A percentile compares a stretch with the other conserved stretches of the same genome.
phyloP scores from a whole-genome alignment of 495 filamentous ascomycete species.

The Margaritispora aquatica region DNA sequence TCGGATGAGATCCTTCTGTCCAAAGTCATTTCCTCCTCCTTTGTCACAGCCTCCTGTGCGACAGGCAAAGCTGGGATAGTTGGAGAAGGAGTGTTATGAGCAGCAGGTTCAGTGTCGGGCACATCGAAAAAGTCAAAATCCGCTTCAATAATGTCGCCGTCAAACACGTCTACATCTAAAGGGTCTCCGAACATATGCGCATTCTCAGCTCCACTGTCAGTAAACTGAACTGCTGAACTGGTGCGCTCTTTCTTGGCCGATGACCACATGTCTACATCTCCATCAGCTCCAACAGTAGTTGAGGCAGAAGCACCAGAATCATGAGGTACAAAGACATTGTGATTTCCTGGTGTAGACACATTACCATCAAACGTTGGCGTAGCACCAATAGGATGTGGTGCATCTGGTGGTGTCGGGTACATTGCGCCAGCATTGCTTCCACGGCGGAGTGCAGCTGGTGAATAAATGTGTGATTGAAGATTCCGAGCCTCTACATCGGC shows the following conservation, averaged over 20 bases:
- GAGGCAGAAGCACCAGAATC: constrained; percentile 17
- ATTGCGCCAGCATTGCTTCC: constrained; percentile 56
- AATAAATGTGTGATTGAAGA: constrained; percentile 29
- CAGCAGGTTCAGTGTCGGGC: constrained; percentile 13
- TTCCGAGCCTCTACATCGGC: constrained; percentile 31
- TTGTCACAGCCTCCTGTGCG: background rate
- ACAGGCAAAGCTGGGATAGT: background rate
- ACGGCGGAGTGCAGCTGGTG: constrained; percentile 39
- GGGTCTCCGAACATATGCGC: constrained; percentile 56
- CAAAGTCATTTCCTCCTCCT: background rate
- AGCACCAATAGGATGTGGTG: constrained; percentile 39
- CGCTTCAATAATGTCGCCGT: constrained; percentile 76
- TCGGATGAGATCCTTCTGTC: background rate
- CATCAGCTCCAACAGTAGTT: constrained; percentile 10
- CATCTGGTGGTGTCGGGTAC: constrained; percentile 87
- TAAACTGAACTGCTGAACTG: constrained; percentile 37
- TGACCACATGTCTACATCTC: constrained; percentile 23
- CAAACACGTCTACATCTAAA: constrained; percentile 70
- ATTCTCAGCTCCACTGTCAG: constrained; percentile 50
- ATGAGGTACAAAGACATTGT: constrained; percentile 9
- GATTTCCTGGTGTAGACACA: constrained; percentile 41
- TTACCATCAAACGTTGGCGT: constrained; percentile 43
- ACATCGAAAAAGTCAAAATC: constrained; percentile 88
- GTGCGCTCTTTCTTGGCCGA: constrained; percentile 27
- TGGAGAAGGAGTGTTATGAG: background rate